These are phyloP conservation scores for Rosa persica DNA, from an alignment of 306 rosid genomes.

Conservation along the genomic window DNA sequence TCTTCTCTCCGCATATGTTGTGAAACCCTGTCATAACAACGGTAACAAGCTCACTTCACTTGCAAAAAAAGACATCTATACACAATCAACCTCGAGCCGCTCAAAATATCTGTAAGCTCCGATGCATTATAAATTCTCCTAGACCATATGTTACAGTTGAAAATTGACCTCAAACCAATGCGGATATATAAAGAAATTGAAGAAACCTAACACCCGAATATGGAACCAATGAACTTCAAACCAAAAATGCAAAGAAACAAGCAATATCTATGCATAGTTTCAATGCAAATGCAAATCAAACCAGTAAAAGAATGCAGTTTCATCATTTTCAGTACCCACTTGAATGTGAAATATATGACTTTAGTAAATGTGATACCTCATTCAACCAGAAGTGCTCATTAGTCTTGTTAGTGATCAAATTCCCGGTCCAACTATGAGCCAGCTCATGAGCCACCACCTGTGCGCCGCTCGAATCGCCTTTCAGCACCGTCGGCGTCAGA, in stretches of 20 bases:
- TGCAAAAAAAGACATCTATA: slow-evolving; percentile 1
- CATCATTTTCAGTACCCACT: neutral
- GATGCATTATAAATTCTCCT: neutral
- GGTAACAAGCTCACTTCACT: slow-evolving; percentile 13
- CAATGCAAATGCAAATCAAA: neutral
- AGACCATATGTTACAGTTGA: neutral
- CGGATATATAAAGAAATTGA: neutral
- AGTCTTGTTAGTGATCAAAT: slow-evolving; percentile 84
- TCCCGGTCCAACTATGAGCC: slow-evolving; percentile 98
- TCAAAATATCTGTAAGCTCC: neutral
- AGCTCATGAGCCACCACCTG: slow-evolving; percentile 95
- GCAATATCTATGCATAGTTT: neutral
- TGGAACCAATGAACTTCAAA: neutral
- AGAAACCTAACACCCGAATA: neutral
- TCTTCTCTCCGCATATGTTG: slow-evolving; percentile 91
- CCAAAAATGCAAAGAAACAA: neutral
- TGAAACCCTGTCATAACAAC: slow-evolving; percentile 62
- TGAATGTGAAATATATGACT: neutral
- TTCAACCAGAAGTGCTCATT: slow-evolving; percentile 96
- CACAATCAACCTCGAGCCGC: neutral
- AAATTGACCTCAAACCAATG: neutral
- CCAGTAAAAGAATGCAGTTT: neutral
- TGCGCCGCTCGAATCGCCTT: slow-evolving; percentile 81
- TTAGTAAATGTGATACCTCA: slow-evolving; percentile 49
- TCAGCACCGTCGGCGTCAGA: slow-evolving; percentile 88